Base-by-base conservation (phyloP, 805 yeast species). In the Kodamaea kakaduensis region DNA sequence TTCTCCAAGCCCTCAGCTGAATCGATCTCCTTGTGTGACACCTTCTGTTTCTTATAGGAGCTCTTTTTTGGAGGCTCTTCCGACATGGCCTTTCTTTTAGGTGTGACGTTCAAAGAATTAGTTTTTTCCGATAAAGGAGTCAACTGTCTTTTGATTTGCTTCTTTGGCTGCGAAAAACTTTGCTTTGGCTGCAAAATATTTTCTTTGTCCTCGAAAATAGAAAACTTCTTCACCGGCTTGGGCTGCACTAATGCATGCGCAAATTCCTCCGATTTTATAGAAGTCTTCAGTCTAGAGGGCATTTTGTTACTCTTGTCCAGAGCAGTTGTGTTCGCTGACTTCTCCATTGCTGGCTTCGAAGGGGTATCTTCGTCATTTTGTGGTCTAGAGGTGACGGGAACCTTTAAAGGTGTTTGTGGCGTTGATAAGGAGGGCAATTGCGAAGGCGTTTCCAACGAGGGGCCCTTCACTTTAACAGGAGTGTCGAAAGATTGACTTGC, bases 41-140 rank as follows among this genome's bases (percentile, higher is more conserved):
- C 60, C 44, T 36, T 43, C 37, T 43, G 46, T 43, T 54, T 44
- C 33, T 34, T 34, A 14, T 25, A 26, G 6, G 35, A 45, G 24
- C 44, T 31, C 36, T 45, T 25, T 25, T 45, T 38, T 10, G 46
- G 47, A n/a, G 68, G 63, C 39, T 64, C 69, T 44, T 56, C 68
- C 9, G 66, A 56, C 15, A 43, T 47, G 0, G 66, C 62, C 38
- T 55, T 55, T 42, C 58, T 48, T 31, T 35, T 35, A 13, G 16
- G 25, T 15, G 25, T 13, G 15, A 20, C 25, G 17, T 15, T 26
- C 19, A 16, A 16, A 20, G 44, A 44, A 30, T 54, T 55, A 5
- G 68, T 48, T 21, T 48, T 54, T 36, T 56, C 60, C 22, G 48
- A 42, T 31, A 60, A 48, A 7, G 60, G 58, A 9, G 56, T 45